Percentiles rank a stretch among this genome's conserved stretches.
Conservation (phyloP, 1,284 basidiomycete species). For the Wallemia hederae region DNA sequence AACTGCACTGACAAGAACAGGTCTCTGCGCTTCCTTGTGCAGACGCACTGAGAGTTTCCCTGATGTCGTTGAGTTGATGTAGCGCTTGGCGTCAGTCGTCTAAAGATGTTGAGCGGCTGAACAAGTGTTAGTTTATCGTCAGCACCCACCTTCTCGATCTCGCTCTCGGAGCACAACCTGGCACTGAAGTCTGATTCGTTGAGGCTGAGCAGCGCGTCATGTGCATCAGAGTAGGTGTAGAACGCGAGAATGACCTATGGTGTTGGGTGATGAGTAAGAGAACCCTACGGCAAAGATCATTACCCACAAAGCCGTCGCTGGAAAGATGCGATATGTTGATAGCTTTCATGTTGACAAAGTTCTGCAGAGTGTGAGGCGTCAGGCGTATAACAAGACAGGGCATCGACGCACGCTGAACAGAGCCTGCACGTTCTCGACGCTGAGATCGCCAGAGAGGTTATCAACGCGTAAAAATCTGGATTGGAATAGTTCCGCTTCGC, state of each 20-base stretch:
- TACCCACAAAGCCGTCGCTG: slow-evolving; percentile 18
- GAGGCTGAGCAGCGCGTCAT: slow-evolving; percentile 19
- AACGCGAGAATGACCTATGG: slow-evolving; percentile 27
- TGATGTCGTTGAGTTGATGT: background rate
- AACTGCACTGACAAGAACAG: background rate
- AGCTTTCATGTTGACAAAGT: slow-evolving; percentile 13
- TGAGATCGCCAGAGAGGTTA: background rate
- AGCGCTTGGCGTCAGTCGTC: background rate
- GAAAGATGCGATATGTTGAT: slow-evolving; percentile 24
- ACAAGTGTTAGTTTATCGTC: background rate
- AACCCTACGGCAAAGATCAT: background rate
- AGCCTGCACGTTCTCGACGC: background rate
- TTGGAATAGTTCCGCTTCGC: background rate
- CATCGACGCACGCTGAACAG: background rate
- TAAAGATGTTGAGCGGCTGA: slow-evolving; percentile 1
- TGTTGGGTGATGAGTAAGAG: background rate
- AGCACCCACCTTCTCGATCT: background rate
- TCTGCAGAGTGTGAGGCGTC: background rate
- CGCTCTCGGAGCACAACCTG: background rate
- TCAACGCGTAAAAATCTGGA: background rate
- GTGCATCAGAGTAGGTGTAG: slow-evolving; percentile 28
- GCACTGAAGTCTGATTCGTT: slow-evolving; percentile 10
- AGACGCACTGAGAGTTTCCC: background rate
- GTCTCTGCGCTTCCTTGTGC: background rate
- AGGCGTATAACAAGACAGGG: background rate